Conservation (phyloP, 2,329 filamentous ascomycete species). For the Pseudocercospora cruenta region DNA sequence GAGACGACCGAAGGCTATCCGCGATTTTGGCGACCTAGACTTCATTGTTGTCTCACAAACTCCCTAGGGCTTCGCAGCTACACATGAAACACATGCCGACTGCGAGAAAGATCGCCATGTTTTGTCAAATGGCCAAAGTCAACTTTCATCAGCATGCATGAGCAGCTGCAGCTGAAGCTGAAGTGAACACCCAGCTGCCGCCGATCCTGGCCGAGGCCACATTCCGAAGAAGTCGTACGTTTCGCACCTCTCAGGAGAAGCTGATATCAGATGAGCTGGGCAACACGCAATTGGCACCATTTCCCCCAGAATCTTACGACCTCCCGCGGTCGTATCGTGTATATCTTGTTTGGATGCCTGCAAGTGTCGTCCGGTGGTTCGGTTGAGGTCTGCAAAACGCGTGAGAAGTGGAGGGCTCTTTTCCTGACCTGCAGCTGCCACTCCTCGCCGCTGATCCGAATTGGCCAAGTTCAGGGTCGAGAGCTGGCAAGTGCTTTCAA, state of each 20-base stretch:
- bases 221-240: neutral
- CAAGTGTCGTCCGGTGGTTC: neutral
- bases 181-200: neutral
- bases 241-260: neutral
- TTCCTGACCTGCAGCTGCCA: neutral
- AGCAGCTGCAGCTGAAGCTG: neutral
- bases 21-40: too few species aligned
- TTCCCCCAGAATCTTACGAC: neutral
- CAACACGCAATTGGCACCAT: neutral
- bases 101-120: too few species aligned
- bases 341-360: neutral
- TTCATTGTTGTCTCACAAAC: too few species aligned
- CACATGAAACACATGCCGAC: too few species aligned
- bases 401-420: conserved; percentile 17
- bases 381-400: neutral
- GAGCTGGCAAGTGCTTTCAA: neutral
- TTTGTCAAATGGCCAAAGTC: too few species aligned
- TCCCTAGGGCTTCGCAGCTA: too few species aligned
- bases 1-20: too few species aligned
- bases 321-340: neutral
- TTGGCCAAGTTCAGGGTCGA: neutral
- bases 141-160: too few species aligned
- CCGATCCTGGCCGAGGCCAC: neutral
- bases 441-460: neutral
- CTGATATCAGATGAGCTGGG: neutral